Evolutionary conservation across 306 rosid species (phyloP), one percentile per base, ranked within the genome.

Genomic region (Cajanus cajan): DNA sequence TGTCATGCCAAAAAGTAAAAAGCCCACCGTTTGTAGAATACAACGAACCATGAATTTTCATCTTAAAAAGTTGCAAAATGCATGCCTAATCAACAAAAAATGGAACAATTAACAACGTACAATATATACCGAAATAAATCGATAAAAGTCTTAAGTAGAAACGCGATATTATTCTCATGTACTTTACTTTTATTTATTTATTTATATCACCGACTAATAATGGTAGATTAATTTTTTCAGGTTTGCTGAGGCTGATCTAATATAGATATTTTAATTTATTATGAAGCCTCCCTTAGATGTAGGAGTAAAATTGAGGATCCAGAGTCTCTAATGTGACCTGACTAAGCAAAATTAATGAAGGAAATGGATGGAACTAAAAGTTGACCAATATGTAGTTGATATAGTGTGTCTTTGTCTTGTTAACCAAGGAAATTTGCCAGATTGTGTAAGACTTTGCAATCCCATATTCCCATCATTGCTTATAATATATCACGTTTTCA

Each of bases 291-390:
- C 50, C 4, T 12, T 44, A 13, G 0, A 12, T 44, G 15, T 2
- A 48, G 54, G 19, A 16, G 0, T 19, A 21, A 40, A 40, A 19
- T 44, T 68, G 21, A 33, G 7, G 4, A 7, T 78, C 59, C 68
- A 24, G 43, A 68, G 37, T 69, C 71, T 69, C 28, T 54, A 10
- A n/a, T 22, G 39, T 47, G 64, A 79, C 41, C 37, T 48, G 72
- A 74, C 61, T 48, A 37, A 50, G 40, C 78, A 82, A 70, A 34
- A 24, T 1, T 16, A 36, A 57, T 39, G 61, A 83, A 66, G 45
- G 24, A n/a, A n/a, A n/a, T n/a, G n/a, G n/a, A n/a, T n/a, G n/a
- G n/a, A n/a, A n/a, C n/a, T n/a, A n/a, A n/a, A n/a, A n/a, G n/a
- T n/a, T n/a, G n/a, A n/a, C n/a, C n/a, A n/a, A n/a, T n/a, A n/a